Percentiles rank a stretch among this genome's conserved stretches.
These are phyloP conservation scores for Paradendryphiella salina DNA, from an alignment of 2,329 filamentous ascomycete genomes.

Conservation along the genomic window DNA sequence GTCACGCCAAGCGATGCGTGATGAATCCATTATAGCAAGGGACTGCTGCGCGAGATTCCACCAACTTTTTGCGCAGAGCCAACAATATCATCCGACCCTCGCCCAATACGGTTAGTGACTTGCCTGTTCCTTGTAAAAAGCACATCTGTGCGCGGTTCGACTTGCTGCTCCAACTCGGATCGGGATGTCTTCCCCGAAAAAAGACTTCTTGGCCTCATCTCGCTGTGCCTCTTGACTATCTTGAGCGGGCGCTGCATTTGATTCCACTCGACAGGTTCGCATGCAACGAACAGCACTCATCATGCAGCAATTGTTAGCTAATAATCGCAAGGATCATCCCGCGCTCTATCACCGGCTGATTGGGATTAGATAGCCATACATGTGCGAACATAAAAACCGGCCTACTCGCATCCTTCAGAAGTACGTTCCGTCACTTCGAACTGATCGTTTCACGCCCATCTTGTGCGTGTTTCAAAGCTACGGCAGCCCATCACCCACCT, in stretches of 20 bases:
- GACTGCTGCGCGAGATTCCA: slow-evolving; percentile 19
- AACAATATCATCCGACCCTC: slow-evolving; percentile 26
- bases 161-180: slow-evolving; percentile 17
- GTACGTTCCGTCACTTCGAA: neutral
- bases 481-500: slow-evolving; percentile 3
- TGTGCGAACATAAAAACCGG: neutral
- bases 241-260: slow-evolving; percentile 17
- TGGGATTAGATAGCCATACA: neutral
- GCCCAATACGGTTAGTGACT: slow-evolving; percentile 23
- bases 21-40: slow-evolving; percentile 23
- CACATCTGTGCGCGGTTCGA: slow-evolving; percentile 15
- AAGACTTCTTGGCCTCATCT: slow-evolving; percentile 15
- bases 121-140: slow-evolving; percentile 22
- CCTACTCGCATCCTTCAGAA: neutral
- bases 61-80: slow-evolving; percentile 25
- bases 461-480: slow-evolving; percentile 8
- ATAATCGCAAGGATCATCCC: slow-evolving; percentile 7
- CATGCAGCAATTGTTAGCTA: slow-evolving; percentile 13
- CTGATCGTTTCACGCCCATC: neutral
- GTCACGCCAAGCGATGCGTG: slow-evolving; percentile 40
- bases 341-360: slow-evolving; percentile 7
- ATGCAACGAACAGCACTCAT: slow-evolving; percentile 15
- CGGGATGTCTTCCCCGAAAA: slow-evolving; percentile 20
- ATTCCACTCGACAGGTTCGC: slow-evolving; percentile 27
- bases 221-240: slow-evolving; percentile 10